Percentiles rank a stretch among this genome's conserved stretches.
Conservation (phyloP, 2,329 filamentous ascomycete genomes). For the Dothistroma pini region DNA sequence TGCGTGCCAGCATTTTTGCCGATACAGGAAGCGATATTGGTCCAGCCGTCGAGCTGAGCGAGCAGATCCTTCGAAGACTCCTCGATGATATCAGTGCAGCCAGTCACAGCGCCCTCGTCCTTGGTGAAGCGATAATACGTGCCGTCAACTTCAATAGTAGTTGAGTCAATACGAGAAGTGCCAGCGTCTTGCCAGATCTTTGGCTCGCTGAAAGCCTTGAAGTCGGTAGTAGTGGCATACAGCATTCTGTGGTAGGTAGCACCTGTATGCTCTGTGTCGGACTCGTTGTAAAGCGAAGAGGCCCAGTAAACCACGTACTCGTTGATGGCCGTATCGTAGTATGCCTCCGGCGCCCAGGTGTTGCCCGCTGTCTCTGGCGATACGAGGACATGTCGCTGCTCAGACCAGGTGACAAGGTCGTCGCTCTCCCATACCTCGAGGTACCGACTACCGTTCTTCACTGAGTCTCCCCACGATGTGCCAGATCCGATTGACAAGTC, state of each 20-base stretch:
- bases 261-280: conserved; percentile 50
- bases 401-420: conserved; percentile 51
- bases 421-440: conserved; percentile 53
- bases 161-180: conserved; percentile 52
- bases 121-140: conserved; percentile 55
- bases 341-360: conserved; percentile 56
- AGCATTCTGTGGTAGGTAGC: conserved; percentile 52
- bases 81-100: conserved; percentile 54
- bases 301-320: conserved; percentile 52
- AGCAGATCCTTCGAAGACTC: conserved; percentile 46
- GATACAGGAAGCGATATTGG: conserved; percentile 47
- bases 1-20: conserved; percentile 48
- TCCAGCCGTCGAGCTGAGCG: conserved; percentile 44
- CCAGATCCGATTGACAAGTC: conserved; percentile 54
- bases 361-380: conserved; percentile 51
- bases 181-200: conserved; percentile 53
- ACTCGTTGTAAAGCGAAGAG: conserved; percentile 44
- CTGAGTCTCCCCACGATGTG: conserved; percentile 50
- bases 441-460: conserved; percentile 48
- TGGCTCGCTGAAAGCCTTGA: conserved; percentile 50
- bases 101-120: conserved; percentile 49
- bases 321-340: conserved; percentile 48
- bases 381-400: conserved; percentile 49
- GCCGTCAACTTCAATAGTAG: conserved; percentile 44
- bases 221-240: conserved; percentile 56